Evolutionary conservation across 2,329 filamentous ascomycete genomes (phyloP).

Genomic region (Ophiostoma sp.): DNA sequence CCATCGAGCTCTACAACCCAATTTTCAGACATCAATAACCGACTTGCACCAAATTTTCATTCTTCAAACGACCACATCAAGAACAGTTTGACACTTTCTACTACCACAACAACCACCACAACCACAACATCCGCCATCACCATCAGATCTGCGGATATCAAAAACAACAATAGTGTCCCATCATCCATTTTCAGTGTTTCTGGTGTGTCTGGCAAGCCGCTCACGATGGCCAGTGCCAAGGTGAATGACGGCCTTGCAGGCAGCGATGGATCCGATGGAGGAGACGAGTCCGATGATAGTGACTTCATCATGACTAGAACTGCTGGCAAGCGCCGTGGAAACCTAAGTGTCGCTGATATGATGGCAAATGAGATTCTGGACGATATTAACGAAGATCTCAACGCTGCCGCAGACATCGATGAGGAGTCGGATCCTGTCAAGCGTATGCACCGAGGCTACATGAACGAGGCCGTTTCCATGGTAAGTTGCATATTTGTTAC

Average conservation of each 20-base stretch:
- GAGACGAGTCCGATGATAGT: slow-evolving; percentile 24
- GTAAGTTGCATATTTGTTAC: slow-evolving; percentile 44
- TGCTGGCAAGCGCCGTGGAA: slow-evolving; percentile 28
- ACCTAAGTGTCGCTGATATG: slow-evolving; percentile 28
- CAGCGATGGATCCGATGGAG: slow-evolving; percentile 23
- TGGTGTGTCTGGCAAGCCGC: background rate
- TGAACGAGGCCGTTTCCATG: slow-evolving; percentile 82
- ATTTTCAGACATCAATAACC: background rate
- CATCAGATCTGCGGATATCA: background rate
- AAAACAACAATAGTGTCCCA: background rate
- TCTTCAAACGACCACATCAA: background rate
- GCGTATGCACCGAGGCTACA: slow-evolving; percentile 55
- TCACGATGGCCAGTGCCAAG: slow-evolving; percentile 22
- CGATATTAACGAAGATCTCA: slow-evolving; percentile 32
- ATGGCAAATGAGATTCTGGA: slow-evolving; percentile 28
- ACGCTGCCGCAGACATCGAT: slow-evolving; percentile 24
- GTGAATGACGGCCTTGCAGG: slow-evolving; percentile 15
- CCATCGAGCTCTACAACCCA: background rate
- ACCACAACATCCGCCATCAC: slow-evolving; percentile 1
- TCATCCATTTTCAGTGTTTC: background rate
- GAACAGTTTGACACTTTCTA: background rate
- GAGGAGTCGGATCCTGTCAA: slow-evolving; percentile 33
- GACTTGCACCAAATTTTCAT: background rate
- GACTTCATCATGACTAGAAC: slow-evolving; percentile 29
- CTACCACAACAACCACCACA: slow-evolving; percentile 2